Conservation (phyloP, 1,139 yeast genomes). For the Arxiozyma telluris region DNA sequence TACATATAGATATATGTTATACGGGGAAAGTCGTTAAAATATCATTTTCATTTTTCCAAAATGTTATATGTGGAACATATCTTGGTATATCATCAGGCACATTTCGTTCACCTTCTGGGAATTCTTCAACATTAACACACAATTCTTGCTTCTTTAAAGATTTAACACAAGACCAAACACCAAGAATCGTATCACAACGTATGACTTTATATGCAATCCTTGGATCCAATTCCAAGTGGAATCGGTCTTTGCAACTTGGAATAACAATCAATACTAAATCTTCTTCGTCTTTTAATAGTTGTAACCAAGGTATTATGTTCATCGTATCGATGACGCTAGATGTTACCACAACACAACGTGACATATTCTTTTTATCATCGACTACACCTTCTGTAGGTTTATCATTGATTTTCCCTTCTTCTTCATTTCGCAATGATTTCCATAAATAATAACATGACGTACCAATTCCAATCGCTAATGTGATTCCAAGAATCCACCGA, state of each 20-base stretch:
- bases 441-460: conserved; percentile 2
- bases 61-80: conserved; percentile 12
- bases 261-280: conserved; percentile 16
- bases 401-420: too few species aligned
- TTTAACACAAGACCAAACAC: conserved; percentile 38
- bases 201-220: conserved; percentile 28
- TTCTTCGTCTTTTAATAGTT: conserved; percentile 14
- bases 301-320: conserved; percentile 18
- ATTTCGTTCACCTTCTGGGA: not conserved
- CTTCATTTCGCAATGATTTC: not conserved
- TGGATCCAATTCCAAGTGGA: conserved; percentile 3
- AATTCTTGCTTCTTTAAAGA: conserved; percentile 32
- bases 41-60: conserved; percentile 1
- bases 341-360: conserved; percentile 15
- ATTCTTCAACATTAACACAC: conserved; percentile 18
- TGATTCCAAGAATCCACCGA: not conserved
- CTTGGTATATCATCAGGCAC: conserved; percentile 28
- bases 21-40: conserved; percentile 1
- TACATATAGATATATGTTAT: not conserved
- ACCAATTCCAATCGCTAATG: conserved; percentile 3
- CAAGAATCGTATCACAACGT: conserved; percentile 32
- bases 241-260: conserved; percentile 11
- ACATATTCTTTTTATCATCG: not conserved
- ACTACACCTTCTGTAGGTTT: not conserved
- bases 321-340: conserved; percentile 7